A percentile compares a stretch with the other conserved stretches of the same genome.
phyloP scores from a whole-genome alignment of 2,329 filamentous ascomycete species.

The Geoglossum cookeanum region DNA sequence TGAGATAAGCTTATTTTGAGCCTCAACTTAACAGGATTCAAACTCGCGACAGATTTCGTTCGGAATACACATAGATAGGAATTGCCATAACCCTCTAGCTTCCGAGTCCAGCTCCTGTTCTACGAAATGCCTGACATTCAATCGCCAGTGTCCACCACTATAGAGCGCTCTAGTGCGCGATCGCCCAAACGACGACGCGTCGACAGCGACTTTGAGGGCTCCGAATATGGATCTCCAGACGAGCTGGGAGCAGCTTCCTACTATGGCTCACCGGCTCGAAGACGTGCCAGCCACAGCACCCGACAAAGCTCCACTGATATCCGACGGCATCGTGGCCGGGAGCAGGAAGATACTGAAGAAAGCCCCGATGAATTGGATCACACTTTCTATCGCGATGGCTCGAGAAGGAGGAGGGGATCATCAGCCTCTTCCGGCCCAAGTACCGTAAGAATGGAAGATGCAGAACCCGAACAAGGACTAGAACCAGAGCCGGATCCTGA shows the following conservation, averaged over 20 bases:
- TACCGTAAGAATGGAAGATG: background rate
- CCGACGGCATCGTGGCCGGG: background rate
- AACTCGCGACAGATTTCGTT: no score
- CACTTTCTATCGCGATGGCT: conserved; percentile 7
- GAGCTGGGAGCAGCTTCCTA: conserved; percentile 17
- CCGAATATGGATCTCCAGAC: conserved; percentile 28
- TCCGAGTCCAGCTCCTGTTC: background rate
- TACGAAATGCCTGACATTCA: background rate
- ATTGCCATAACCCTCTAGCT: no score
- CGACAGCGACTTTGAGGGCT: conserved; percentile 20
- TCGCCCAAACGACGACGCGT: conserved; percentile 16
- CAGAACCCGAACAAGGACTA: background rate
- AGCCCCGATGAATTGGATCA: conserved; percentile 15
- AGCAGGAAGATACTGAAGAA: conserved; percentile 3
- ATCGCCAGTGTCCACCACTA: background rate
- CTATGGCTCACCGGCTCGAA: background rate
- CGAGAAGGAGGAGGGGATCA: background rate
- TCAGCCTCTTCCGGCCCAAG: background rate
- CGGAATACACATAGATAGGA: no score
- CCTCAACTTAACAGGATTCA: no score
- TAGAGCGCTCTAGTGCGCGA: conserved; percentile 9
- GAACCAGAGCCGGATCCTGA: background rate
- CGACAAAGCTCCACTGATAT: background rate
- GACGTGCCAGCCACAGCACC: background rate
- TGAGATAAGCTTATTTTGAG: no score